Conservation (phyloP, 2,329 filamentous ascomycete genomes). For the Fusarium coicis region DNA sequence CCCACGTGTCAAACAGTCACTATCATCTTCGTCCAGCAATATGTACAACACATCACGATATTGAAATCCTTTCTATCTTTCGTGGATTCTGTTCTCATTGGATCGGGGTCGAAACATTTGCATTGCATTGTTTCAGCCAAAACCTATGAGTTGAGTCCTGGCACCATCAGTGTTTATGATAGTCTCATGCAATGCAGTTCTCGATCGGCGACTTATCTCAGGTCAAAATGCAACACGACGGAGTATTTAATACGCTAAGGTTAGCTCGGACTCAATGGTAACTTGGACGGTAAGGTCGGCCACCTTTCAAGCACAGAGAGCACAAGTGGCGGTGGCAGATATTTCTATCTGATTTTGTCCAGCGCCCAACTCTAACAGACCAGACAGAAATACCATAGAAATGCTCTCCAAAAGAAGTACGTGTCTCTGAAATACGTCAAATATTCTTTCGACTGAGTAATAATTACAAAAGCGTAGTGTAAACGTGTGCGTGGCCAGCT, state of each 20-base stretch:
- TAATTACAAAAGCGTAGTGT: too few relatives aligned
- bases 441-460: too few relatives aligned
- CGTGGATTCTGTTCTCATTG: background rate
- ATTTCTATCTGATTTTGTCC: background rate
- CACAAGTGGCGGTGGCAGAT: background rate
- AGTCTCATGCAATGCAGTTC: background rate
- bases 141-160: background rate
- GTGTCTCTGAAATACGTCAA: too few relatives aligned
- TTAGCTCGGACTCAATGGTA: background rate
- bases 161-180: background rate
- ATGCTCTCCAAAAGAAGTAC: background rate
- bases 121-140: too few relatives aligned
- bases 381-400: background rate
- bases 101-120: background rate
- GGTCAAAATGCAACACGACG: background rate
- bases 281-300: background rate
- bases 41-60: too few relatives aligned
- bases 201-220: background rate
- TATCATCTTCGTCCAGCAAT: rapidly evolving
- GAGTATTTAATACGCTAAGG: too few relatives aligned
- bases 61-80: background rate
- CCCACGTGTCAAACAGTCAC: background rate
- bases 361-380: too few relatives aligned
- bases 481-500: background rate
- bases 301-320: background rate